These are phyloP conservation scores for Epithemia pelagica DNA, from an alignment of 108 stramenopile species.

Conservation along the genomic window DNA sequence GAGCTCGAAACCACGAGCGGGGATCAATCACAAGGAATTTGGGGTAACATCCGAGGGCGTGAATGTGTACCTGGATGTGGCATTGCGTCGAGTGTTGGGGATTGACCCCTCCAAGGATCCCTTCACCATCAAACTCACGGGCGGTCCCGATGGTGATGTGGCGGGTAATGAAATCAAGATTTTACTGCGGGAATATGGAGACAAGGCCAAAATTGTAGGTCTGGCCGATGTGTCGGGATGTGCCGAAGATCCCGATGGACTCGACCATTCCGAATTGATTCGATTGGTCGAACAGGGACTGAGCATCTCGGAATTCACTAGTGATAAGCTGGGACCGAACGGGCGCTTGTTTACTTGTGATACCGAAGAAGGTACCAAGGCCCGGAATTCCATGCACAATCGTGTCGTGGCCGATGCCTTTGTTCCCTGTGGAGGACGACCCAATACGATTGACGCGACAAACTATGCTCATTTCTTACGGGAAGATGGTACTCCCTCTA, in stretches of 20 bases:
- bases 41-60: constrained; percentile 96
- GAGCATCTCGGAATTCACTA: constrained; percentile 75
- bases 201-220: constrained; percentile 89
- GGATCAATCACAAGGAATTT: constrained; percentile 97
- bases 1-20: constrained; percentile 92
- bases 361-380: constrained; percentile 84
- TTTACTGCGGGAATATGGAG: constrained; percentile 92
- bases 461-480: constrained; percentile 85
- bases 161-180: constrained; percentile 97
- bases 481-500: constrained; percentile 76
- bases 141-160: constrained; percentile 98
- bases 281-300: constrained; percentile 74
- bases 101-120: constrained; percentile 79
- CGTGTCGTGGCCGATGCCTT: constrained; percentile 93
- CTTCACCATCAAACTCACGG: constrained; percentile 94
- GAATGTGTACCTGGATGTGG: constrained; percentile 92
- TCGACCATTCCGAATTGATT: constrained; percentile 85
- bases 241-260: constrained; percentile 94
- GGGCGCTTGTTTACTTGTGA: constrained; percentile 70
- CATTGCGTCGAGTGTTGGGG: constrained; percentile 67
- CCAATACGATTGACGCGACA: constrained; percentile 87
- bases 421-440: constrained; percentile 95
- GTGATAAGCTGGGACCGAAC: constrained; percentile 58
- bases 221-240: constrained; percentile 94
- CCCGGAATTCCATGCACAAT: constrained; percentile 97